A percentile compares a stretch with the other conserved stretches of the same genome.
Evolutionary conservation across 805 yeast species (phyloP).

Genomic region (Kregervanrija pseudodelftensis): DNA sequence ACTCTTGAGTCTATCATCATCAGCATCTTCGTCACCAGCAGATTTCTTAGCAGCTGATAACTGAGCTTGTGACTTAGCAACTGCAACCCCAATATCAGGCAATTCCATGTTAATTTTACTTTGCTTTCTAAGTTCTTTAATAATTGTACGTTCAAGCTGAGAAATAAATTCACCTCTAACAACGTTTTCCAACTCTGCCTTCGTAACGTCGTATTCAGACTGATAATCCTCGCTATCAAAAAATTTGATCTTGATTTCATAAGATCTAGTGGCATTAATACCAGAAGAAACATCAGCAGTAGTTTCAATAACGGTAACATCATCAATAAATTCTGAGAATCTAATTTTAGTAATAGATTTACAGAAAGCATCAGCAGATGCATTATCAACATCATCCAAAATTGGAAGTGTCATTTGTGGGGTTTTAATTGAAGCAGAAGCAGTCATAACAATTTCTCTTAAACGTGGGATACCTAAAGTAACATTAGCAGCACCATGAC

Average conservation of each 20-base stretch:
- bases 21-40: constrained; percentile 29
- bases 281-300: constrained; percentile 49
- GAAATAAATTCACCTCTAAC: constrained; percentile 59
- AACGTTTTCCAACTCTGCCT: constrained; percentile 67
- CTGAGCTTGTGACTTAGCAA: constrained; percentile 43
- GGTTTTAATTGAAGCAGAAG: constrained; percentile 91
- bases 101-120: constrained; percentile 44
- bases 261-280: constrained; percentile 50
- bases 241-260: constrained; percentile 67
- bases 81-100: constrained; percentile 66
- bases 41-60: constrained; percentile 20
- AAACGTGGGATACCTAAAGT: constrained; percentile 99
- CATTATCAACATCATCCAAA: constrained; percentile 70
- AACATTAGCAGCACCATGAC: constrained; percentile 99
- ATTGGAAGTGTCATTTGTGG: constrained; percentile 97
- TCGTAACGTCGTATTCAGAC: constrained; percentile 81
- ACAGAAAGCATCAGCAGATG: constrained; percentile 87
- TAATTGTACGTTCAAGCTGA: constrained; percentile 63
- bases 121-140: constrained; percentile 79
- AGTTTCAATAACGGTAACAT: constrained; percentile 80
- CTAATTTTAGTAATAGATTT: constrained; percentile 80
- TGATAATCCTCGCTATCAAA: constrained; percentile 71
- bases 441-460: constrained; percentile 99
- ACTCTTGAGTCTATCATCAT: constrained; percentile 46
- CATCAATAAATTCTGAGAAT: constrained; percentile 83